Base-by-base conservation (phyloP, 495 filamentous ascomycete species). In the Penicillium canariense region DNA sequence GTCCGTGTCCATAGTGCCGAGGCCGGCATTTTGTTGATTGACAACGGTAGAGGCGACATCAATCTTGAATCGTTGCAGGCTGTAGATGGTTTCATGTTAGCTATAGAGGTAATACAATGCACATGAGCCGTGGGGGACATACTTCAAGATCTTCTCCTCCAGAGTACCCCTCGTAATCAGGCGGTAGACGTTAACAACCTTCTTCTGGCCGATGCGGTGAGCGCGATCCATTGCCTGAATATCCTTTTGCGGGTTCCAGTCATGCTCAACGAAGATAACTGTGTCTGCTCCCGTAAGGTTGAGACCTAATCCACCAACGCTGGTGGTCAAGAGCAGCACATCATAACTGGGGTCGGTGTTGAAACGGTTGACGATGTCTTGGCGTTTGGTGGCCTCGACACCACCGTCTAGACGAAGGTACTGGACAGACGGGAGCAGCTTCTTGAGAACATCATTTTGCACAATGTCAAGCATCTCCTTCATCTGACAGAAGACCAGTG, bases 391-490 rank as follows among this genome's bases (percentile, higher is more conserved):
- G 10, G 93, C 87, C 68, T 97, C 93, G 27, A 97, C 92, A 17
- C 85, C 81, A 31, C 94, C 94, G 63, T 97, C 95, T 45, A 98
- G 82, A 20, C 95, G 90, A 36, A 97, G 81, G 66, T 86, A 97
- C 40, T 90, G 89, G 4, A 94, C 89, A 5, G 85, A 87, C 1
- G 95, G 93, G 8, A 98, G 82, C 60, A 96, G 78, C 55, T 86
- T 85, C 60, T 87, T 87, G 14, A 98, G 74, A 5, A 98, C 94
- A 43, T 91, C 88, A 56, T 87, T 88, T 64, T 97, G 91, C 10
- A 98, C 95, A 78, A 97, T 96, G 67, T 97, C 95, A 17, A 97
- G 77, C 95, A 97, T 98, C 68, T 97, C 95, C 68, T 97, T 97
- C 88, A 97, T 95, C 66, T 98, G 94, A 63, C 93, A 98, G 78